Percentiles rank a stretch among this genome's conserved stretches.
Evolutionary conservation across 2,329 filamentous ascomycete species (phyloP).

Genomic region (Lasiodiplodia hormozganensis): DNA sequence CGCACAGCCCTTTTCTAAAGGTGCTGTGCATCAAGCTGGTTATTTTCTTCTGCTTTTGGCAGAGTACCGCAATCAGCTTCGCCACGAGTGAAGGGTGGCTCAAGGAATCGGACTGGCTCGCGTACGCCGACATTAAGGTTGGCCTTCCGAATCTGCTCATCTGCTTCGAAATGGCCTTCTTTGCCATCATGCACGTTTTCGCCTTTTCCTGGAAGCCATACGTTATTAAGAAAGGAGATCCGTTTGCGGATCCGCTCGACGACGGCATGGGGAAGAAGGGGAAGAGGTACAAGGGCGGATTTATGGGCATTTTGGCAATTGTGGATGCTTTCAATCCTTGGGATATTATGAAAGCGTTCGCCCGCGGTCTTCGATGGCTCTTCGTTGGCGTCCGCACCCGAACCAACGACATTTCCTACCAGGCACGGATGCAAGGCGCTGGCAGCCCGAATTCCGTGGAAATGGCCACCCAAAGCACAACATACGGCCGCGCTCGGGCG

Average conservation of each 20-base stretch:
- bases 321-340: constrained; percentile 78
- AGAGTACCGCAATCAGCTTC: constrained; percentile 66
- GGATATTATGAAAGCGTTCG: constrained; percentile 82
- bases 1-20: constrained; percentile 78
- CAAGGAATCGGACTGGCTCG: constrained; percentile 66
- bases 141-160: constrained; percentile 80
- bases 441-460: constrained; percentile 19
- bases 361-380: constrained; percentile 79
- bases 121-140: constrained; percentile 78
- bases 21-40: constrained; percentile 87
- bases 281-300: constrained; percentile 51
- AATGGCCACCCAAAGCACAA: constrained; percentile 21
- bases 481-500: constrained; percentile 17
- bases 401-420: constrained; percentile 51
- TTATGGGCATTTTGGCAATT: constrained; percentile 69
- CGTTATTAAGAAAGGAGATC: constrained; percentile 41
- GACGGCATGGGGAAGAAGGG: constrained; percentile 29
- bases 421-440: constrained; percentile 26
- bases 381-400: constrained; percentile 74
- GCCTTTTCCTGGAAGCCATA: constrained; percentile 83
- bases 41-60: constrained; percentile 92
- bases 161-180: constrained; percentile 85
- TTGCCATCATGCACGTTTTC: constrained; percentile 79
- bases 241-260: constrained; percentile 37
- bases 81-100: constrained; percentile 68